Evolutionary conservation across 2,329 filamentous ascomycete genomes (phyloP), one percentile per base, ranked within the genome.

Genomic region (Penicillium sp.): DNA sequence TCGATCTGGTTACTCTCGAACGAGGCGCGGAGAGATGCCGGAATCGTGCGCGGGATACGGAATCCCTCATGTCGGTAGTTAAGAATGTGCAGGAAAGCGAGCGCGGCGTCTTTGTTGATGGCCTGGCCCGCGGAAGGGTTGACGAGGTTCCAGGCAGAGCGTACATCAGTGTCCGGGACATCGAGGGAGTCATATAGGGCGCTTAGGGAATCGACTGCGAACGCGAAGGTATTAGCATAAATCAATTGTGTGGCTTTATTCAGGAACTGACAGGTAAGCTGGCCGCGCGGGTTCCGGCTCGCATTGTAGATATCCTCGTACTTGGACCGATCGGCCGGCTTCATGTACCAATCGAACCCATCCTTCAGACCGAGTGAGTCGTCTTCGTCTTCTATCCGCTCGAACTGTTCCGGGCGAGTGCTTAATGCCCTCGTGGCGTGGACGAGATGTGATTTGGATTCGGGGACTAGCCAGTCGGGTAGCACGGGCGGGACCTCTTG

Each of bases 311-410:
- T 99, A 67, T 93, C 90, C 75, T 97, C 92, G 78, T 99, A 99
- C 76, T 97, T 97, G 61, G 85, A 72, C 77, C 95, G 95, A 77
- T 99, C 92, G 27, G 81, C 76, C 0, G 94, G 94, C 57, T 86
- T 92, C 91, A 99, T 99, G 79, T 99, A 99, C 94, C 94, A 99
- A 74, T 99, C 94, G 74, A 99, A 99, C 12, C 93, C 93, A 75
- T 97, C 92, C 73, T 96, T 96, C 59, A 99, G 80, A 1, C 92
- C 92, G 1, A 86, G 85, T 4, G 87, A 86, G 65, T 96, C 92
- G 61, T 88, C 85, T 57, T 96, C 82, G 45, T 81, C 89, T 52
- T 92, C 89, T 56, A 96, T 85, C 59, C 86, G 83, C 74, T 96
- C 92, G 73, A 97, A 97, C 65, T 89, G 86, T 50, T 89, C 84